Base-by-base conservation (phyloP, 192 early-diverging fungal genomes). In the Glomus cerebriforme region DNA sequence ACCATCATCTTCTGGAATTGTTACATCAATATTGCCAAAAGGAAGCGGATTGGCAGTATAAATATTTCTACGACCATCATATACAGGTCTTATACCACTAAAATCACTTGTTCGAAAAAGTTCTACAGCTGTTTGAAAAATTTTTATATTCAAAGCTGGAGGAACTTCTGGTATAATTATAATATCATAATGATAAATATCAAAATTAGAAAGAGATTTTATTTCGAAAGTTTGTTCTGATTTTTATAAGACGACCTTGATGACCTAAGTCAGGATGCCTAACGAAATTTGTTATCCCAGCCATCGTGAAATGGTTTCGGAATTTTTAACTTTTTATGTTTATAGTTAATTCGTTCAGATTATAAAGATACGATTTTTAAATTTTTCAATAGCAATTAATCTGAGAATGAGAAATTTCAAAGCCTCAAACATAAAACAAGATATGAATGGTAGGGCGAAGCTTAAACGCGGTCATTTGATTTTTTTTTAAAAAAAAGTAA, bases 151-250 rank as follows among this genome's bases (percentile, higher is more conserved):
- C 54, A 96, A 91, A 7, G 90, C 86, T 3, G 92, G 90, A 12
- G 95, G 95, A 17, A 94, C 93, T 67, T 94, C 91, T 10, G 95
- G 94, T 2, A 80, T 82, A 34, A 98, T 91, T 1, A 85, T 86
- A 15, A 98, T 86, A 82, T 96, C 94, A 83, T 97, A 99, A 77
- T 97, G 97, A 81, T 92, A 87, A 29, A 99, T 88, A 2, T 90
- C 88, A 0, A 79, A 83, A 24, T 87, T 78, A 7, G 92, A 90
- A 22, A 93, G 88, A 47, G 86, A 84, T 35, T 79, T 84, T 32
- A 98, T 81, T 72, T 93, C 91, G 79, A 96, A 94, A 94, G 84
- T 99, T 99, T 27, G 87, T 83, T 0, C 84, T 60, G 7, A 95
- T 88, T 13, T 65, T 73, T 24, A 86, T 78, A 15, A 59, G 64